Base-by-base conservation (phyloP, 2,329 filamentous ascomycete species). In the Tolypocladium album region DNA sequence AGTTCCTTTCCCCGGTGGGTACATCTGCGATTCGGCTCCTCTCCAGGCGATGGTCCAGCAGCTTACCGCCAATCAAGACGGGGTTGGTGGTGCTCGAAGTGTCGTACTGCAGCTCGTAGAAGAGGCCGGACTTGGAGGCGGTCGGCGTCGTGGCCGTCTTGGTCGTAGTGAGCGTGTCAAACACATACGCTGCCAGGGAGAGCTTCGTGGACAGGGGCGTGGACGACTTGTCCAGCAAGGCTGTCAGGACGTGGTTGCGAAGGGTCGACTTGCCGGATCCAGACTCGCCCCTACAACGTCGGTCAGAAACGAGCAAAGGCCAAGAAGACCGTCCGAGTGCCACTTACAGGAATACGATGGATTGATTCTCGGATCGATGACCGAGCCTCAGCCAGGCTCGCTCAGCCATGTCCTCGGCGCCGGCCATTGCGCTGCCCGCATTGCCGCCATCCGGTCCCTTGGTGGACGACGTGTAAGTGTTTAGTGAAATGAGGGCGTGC, bases 81-180 rank as follows among this genome's bases (percentile, higher is more conserved):
- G 94, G 94, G 68, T 89, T 92, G 34, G 89, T 87, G 0, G 88
- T 88, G 0, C 92, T 88, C 0, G 90, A 86, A 1, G 90, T 96
- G 72, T 99, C 93, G 72, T 99, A 99, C 74, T 99, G 94, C 50
- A 99, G 81, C 74, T 99, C 94, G 72, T 94, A 94, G 71, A 96
- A 96, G 20, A 99, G 82, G 63, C 94, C 94, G 13, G 94, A 89
- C 74, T 97, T 97, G 57, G 93, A 97, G 36, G 94, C 94, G 2
- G 91, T 96, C 1, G 92, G 92, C 0, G 93, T 97, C 1, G 93
- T 97, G 40, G 92, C 87, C 1, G 93, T 96, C 77, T 99, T 99
- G 34, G 94, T 99, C 1, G 94, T 97, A 6, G 94, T 99, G 61
- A 99, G 82, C 2, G 91, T 89, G 71, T 99, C 94, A 72, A 99